Conservation (phyloP, 2,329 filamentous ascomycete genomes). For the Colletotrichum liaoningense region DNA sequence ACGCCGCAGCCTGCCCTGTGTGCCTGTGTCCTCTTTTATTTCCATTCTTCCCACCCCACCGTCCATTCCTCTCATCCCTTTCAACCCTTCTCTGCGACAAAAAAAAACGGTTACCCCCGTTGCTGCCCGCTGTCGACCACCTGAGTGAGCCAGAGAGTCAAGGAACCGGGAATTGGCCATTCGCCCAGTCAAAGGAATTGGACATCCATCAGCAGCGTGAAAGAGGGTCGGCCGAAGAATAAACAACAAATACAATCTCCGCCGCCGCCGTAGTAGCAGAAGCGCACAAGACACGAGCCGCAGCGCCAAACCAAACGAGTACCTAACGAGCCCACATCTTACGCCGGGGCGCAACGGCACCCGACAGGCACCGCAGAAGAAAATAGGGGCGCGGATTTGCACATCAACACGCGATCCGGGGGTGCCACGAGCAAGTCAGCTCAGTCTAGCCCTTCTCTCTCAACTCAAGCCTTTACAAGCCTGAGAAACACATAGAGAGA, state of each 20-base stretch:
- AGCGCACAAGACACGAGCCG: slow-evolving; percentile 11
- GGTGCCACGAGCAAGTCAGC: slow-evolving; percentile 12
- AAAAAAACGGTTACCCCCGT: slow-evolving; percentile 5
- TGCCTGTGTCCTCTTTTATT: slow-evolving; percentile 22
- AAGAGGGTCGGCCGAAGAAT: not conserved
- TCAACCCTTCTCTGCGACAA: slow-evolving; percentile 17
- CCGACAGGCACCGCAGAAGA: not conserved
- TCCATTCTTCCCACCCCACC: slow-evolving; percentile 27
- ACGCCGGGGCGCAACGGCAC: not conserved
- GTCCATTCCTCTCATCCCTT: slow-evolving; percentile 19
- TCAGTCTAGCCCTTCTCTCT: not conserved
- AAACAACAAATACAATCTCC: slow-evolving; percentile 9
- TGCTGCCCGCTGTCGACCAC: slow-evolving; percentile 21
- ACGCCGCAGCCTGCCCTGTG: no score
- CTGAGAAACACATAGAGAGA: not conserved
- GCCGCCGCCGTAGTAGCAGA: not conserved
- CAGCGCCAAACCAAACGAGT: slow-evolving; percentile 6
- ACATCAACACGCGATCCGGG: slow-evolving; percentile 20
- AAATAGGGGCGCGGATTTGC: slow-evolving; percentile 29
- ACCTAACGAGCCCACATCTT: not conserved
- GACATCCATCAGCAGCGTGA: not conserved
- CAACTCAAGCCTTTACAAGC: not conserved
- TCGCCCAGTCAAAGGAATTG: not conserved
- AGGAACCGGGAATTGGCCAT: not conserved
- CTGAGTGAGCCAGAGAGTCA: not conserved